Base-by-base conservation (phyloP, 495 filamentous ascomycete genomes). In the Lichenothelia convexa region DNA sequence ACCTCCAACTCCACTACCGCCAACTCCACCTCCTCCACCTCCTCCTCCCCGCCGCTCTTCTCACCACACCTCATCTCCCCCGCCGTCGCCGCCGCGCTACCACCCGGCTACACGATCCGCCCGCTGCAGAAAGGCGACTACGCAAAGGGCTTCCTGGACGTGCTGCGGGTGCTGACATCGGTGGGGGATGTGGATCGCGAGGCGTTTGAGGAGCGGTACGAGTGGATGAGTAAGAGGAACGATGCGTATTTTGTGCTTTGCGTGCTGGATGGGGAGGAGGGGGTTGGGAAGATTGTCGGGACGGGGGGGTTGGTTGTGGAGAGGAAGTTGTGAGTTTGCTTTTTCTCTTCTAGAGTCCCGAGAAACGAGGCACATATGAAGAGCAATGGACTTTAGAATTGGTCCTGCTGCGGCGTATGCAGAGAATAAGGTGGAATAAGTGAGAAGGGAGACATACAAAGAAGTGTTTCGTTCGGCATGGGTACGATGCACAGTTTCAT, bases 271-370 rank as follows among this genome's bases (percentile, higher is more conserved):
- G 71, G 67, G 18, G 55, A 60, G 30, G 79, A 97, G 52, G 71
- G 67, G 18, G 55, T 60, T 30, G 64, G 58, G 21, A 65, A 63
- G 34, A 67, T 95, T 30, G 89, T 97, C 17, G 91, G 80, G 9
- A 89, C 82, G 0, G 89, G 89, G 4, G 76, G 72, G 26, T 56
- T 97, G 58, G 66, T 97, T 48, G 80, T 92, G 40, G 78, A 84
- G 66, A 62, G 72, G 61, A 84, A 84, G 60, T 84, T 84, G 76
- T 80, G 60, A 48, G 69, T 48, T 22, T n/a, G 12, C 22, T 5
- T 9, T 12, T 43, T 30, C 18, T 29, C 18, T 11, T 44, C 13
- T 24, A n/a, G 30, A 35, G 40, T 5, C 24, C 15, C 24, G 9
- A 29, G 24, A 29, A 29, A 29, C 24, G 2, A 29, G 24, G 24